phyloP scores from a whole-genome alignment of 192 early-diverging fungal species.

The Backusella circina region DNA sequence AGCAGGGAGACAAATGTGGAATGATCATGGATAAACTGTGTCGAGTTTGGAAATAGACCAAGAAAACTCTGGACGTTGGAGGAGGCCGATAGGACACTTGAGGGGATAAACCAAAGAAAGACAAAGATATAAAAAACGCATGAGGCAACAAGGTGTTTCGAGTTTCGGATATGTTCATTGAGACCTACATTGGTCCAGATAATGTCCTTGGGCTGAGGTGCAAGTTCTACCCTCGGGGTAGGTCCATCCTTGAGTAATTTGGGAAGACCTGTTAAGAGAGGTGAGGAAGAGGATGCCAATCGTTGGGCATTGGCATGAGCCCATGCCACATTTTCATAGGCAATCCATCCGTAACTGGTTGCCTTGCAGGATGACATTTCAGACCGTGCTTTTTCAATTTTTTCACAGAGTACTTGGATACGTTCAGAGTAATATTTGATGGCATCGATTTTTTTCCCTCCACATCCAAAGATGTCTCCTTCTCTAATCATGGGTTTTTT shows the following conservation, averaged over 20 bases:
- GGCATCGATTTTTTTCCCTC: conserved; percentile 56
- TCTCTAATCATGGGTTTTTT: conserved; percentile 36
- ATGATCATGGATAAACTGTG: conserved; percentile 45
- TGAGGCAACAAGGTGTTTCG: conserved; percentile 37
- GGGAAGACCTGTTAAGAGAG: conserved; percentile 12
- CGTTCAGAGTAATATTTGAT: conserved; percentile 67
- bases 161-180: conserved; percentile 43
- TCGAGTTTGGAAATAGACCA: conserved; percentile 48
- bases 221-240: conserved; percentile 39
- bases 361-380: conserved; percentile 48
- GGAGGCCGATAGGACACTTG: conserved; percentile 54
- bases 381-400: conserved; percentile 50
- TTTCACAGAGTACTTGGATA: conserved; percentile 51
- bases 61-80: conserved; percentile 57
- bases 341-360: conserved; percentile 70
- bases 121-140: conserved; percentile 53
- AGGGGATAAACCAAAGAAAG: conserved; percentile 68
- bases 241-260: conserved; percentile 3
- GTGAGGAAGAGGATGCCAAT: conserved; percentile 24
- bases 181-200: conserved; percentile 70
- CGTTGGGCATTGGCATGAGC: conserved; percentile 46
- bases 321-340: conserved; percentile 51
- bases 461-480: conserved; percentile 25
- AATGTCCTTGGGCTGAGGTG: conserved; percentile 71
- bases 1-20: conserved; percentile 52